These are phyloP conservation scores for Rhizopus microsporus DNA, from an alignment of 371 early-diverging fungal genomes.

Conservation along the genomic window DNA sequence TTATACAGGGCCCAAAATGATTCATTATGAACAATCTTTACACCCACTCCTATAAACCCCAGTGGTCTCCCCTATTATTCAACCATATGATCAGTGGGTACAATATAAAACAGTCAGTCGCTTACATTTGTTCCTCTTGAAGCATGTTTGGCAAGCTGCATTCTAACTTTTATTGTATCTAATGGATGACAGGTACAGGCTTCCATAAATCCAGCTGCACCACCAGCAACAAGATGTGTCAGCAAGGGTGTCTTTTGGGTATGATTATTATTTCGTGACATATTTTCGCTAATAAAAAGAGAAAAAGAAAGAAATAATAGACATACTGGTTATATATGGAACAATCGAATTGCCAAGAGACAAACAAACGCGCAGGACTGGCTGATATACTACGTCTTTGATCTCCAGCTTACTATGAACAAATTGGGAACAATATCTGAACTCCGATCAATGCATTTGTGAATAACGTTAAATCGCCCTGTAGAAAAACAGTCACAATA, in stretches of 20 bases:
- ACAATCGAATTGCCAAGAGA: too few relatives aligned
- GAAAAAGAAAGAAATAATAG: constrained; percentile 3
- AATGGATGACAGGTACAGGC: constrained; percentile 95
- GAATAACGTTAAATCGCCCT: too few relatives aligned
- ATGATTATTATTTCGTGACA: constrained; percentile 42
- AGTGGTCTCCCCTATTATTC: constrained; percentile 42
- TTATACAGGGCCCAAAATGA: constrained; percentile 93
- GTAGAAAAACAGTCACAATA: too few relatives aligned
- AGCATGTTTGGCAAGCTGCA: constrained; percentile 75
- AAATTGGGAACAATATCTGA: too few relatives aligned
- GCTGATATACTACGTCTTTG: too few relatives aligned
- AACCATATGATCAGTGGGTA: background rate
- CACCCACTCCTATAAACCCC: constrained; percentile 83
- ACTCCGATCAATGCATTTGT: too few relatives aligned
- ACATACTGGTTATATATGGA: too few relatives aligned
- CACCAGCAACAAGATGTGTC: constrained; percentile 86
- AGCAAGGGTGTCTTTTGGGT: constrained; percentile 51
- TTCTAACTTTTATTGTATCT: constrained; percentile 97
- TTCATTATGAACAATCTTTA: constrained; percentile 85
- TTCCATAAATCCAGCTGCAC: constrained; percentile 93
- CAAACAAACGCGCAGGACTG: too few relatives aligned
- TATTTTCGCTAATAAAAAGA: constrained; percentile 8
- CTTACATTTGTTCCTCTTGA: constrained; percentile 44
- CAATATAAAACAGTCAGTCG: background rate
- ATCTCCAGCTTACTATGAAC: too few relatives aligned